These are phyloP conservation scores for Diaporthe humulicola DNA, from an alignment of 2,329 filamentous ascomycete genomes.

Conservation along the genomic window DNA sequence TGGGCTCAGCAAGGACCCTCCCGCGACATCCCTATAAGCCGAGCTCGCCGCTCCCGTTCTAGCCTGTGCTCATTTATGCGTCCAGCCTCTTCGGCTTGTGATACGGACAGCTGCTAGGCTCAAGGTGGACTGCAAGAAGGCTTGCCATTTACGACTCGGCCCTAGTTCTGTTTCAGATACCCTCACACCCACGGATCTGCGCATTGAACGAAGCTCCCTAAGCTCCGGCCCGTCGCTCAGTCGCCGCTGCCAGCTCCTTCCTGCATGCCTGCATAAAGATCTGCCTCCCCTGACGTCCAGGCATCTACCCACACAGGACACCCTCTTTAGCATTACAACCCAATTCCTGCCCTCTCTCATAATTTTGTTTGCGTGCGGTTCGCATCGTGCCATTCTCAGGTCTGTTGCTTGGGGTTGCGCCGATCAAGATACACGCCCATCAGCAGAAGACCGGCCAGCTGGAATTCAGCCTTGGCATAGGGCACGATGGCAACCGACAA, in stretches of 20 bases:
- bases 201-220: constrained; percentile 26
- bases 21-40: constrained; percentile 19
- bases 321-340: background rate
- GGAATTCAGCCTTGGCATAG: background rate
- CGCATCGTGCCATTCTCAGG: background rate
- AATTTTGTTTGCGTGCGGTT: background rate
- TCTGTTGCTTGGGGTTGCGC: background rate
- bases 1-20: constrained; percentile 25
- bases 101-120: constrained; percentile 29
- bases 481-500: constrained; percentile 35
- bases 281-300: constrained; percentile 4
- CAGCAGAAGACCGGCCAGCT: constrained; percentile 4
- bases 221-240: background rate
- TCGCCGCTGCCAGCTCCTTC: constrained; percentile 1
- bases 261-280: constrained; percentile 30
- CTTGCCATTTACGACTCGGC: constrained; percentile 13
- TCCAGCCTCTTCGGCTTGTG: background rate
- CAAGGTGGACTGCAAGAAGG: constrained; percentile 12
- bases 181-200: constrained; percentile 22
- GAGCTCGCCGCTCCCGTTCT: constrained; percentile 28
- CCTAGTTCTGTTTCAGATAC: constrained; percentile 34
- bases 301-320: background rate
- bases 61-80: constrained; percentile 26
- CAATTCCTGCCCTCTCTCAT: background rate
- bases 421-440: background rate